A percentile compares a stretch with the other conserved stretches of the same genome.
These are phyloP conservation scores for Agrocybe chaxingu DNA, from an alignment of 768 basidiomycete genomes.

Conservation along the genomic window DNA sequence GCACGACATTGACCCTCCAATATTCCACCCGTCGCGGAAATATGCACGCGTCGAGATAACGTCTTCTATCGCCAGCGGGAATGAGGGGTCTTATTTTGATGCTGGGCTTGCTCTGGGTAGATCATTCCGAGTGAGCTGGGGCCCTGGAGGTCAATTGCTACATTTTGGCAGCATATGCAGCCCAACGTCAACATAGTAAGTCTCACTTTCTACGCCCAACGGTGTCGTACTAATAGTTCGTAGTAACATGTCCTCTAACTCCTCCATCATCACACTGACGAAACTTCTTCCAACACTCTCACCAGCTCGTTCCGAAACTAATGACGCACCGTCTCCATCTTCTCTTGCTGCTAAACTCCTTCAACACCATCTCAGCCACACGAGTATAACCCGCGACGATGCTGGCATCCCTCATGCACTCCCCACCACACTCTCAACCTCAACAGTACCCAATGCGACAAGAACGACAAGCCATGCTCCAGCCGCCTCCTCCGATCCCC, in stretches of 20 bases:
- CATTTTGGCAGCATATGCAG: constrained; percentile 75
- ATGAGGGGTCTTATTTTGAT: constrained; percentile 69
- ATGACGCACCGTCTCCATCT: constrained; percentile 23
- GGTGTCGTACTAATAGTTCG: constrained; percentile 7
- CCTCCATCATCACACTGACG: constrained; percentile 55
- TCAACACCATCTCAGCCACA: constrained; percentile 72
- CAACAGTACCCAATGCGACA: constrained; percentile 21
- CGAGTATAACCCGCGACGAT: constrained; percentile 68
- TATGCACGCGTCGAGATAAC: constrained; percentile 72
- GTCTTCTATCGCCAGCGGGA: constrained; percentile 59
- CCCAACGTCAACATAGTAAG: constrained; percentile 52
- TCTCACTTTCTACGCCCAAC: constrained; percentile 7
- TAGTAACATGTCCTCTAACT: constrained; percentile 58
- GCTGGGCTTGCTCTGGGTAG: constrained; percentile 84
- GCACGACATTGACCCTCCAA: constrained; percentile 60
- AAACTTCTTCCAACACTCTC: constrained; percentile 31
- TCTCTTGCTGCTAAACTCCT: constrained; percentile 60
- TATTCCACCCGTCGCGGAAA: constrained; percentile 76
- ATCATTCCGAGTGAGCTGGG: constrained; percentile 90
- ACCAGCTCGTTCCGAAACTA: constrained; percentile 15
- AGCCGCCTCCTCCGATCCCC: constrained; percentile 29
- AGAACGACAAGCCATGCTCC: constrained; percentile 14
- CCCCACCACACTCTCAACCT: constrained; percentile 37
- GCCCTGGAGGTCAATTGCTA: constrained; percentile 71
- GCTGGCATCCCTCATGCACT: constrained; percentile 67